Evolutionary conservation across 768 basidiomycete genomes (phyloP).

Genomic region (Leccinum disarticulatum): DNA sequence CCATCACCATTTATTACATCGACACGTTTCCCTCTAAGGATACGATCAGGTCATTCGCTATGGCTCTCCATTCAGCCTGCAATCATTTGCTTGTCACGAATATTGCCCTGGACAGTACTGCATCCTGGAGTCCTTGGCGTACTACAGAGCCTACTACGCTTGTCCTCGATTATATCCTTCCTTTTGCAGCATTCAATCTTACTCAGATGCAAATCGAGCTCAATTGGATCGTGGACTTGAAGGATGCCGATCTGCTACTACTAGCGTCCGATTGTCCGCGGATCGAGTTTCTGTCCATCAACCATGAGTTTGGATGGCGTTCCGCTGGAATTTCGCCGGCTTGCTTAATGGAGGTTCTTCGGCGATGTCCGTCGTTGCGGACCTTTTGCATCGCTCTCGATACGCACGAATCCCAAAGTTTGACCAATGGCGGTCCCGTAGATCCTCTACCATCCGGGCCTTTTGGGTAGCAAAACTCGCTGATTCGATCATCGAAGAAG

Average conservation of each 20-base stretch:
- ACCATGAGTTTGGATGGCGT: not conserved
- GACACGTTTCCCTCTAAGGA: not conserved
- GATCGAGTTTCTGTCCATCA: not conserved
- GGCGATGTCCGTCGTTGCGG: not conserved
- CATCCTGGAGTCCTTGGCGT: not conserved
- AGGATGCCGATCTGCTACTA: not conserved
- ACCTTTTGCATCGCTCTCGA: not conserved
- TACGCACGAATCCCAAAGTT: not conserved
- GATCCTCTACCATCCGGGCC: not conserved
- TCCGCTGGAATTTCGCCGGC: not conserved
- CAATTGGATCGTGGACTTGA: not conserved
- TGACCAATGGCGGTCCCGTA: too few relatives aligned
- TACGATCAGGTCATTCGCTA: not conserved
- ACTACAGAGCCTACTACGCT: not conserved
- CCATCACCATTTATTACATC: not conserved
- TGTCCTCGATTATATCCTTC: not conserved
- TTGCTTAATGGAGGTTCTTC: not conserved
- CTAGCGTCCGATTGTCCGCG: not conserved
- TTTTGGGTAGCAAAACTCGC: not conserved
- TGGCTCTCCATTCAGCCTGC: too few relatives aligned
- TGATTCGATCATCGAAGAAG: not conserved
- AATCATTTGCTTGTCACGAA: not conserved
- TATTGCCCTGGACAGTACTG: not conserved
- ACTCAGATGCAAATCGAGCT: not conserved
- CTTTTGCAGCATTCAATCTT: not conserved